These are phyloP conservation scores for Passalora sequoiae DNA, from an alignment of 2,329 filamentous ascomycete genomes.

Conservation along the genomic window DNA sequence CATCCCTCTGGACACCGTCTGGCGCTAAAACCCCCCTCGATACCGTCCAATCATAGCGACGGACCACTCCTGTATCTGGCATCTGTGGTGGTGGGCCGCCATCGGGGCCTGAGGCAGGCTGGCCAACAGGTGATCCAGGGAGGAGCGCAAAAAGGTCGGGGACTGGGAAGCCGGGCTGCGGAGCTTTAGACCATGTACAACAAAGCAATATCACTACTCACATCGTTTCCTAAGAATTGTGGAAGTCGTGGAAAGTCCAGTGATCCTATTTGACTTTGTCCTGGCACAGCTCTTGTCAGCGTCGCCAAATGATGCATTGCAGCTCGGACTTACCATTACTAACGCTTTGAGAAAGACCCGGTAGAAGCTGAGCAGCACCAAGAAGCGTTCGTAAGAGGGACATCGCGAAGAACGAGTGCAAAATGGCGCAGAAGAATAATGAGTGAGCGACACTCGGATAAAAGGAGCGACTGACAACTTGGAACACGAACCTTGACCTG, in stretches of 20 bases:
- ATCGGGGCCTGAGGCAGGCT: neutral
- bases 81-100: constrained; percentile 1
- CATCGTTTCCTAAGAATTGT: neutral
- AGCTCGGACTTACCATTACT: neutral
- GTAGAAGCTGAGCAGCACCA: neutral
- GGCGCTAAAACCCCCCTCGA: constrained; percentile 37
- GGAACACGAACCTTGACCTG: neutral
- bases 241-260: neutral
- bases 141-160: neutral
- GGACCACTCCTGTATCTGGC: constrained; percentile 7
- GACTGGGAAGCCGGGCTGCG: neutral
- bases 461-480: neutral
- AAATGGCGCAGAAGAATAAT: neutral
- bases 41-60: constrained; percentile 7
- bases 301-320: neutral
- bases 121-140: neutral
- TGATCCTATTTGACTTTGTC: constrained; percentile 1
- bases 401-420: neutral
- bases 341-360: neutral
- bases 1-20: constrained; percentile 33
- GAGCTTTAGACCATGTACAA: no score
- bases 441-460: neutral
- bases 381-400: neutral
- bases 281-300: neutral
- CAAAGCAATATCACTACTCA: no score